Evolutionary conservation across 306 rosid species (phyloP), one percentile per base, ranked within the genome.

Genomic region (Cicer cuneatum): DNA sequence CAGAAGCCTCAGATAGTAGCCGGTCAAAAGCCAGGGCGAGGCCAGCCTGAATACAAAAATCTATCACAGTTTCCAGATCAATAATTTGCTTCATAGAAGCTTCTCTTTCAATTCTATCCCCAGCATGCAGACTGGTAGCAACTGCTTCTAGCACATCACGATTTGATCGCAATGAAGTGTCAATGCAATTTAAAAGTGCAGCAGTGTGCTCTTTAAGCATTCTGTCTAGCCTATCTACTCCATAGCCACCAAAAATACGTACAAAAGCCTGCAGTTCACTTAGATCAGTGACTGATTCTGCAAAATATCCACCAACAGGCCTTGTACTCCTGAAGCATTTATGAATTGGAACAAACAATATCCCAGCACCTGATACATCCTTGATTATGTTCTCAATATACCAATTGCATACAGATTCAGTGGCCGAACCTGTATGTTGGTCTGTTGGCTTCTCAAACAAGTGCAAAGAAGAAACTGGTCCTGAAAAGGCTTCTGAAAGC

Each of bases 301-400:
- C 99, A 83, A 94, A 94, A 75, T 91, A 94, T 78, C 99, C 99
- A 51, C 99, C 97, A 77, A 94, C 97, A 77, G 99, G 99, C 82
- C 99, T 88, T 58, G 96, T 87, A 76, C 99, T 94, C 89, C 93
- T 90, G 84, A 94, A 94, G 86, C 96, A 92, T 69, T 86, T 94
- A 87, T 92, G 96, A 77, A 84, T 72, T 56, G 99, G 95, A 59
- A 90, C 93, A 85, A 89, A 94, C 83, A 94, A 92, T 76, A 94
- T 86, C 83, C 99, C 97, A 69, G 99, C 99, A 65, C 93, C 93
- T 29, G 99, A 88, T 69, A 86, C 78, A 80, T 94, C 99, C 77
- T 94, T 94, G 72, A 92, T 87, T 78, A 94, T 90, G 83, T 92
- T 94, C 48, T 94, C 97, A 11, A 94, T 92, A 86, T 94, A 94